Evolutionary conservation across 1,284 basidiomycete genomes (phyloP).

Genomic region (Tylopilus sp.): DNA sequence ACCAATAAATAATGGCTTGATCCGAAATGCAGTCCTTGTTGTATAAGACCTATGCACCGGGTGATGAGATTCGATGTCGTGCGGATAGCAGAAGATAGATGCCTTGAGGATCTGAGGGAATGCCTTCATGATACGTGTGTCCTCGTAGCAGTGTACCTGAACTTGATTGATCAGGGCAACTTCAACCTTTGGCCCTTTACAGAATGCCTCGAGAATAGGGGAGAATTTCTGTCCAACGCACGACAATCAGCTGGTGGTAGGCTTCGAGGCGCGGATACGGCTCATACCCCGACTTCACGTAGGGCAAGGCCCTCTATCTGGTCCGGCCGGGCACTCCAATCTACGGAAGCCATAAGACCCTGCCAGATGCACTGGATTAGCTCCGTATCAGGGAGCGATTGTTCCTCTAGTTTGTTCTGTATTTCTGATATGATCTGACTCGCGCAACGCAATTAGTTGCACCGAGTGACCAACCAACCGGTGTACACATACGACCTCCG

Average conservation of each 20-base stretch:
- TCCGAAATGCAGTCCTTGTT: constrained; percentile 93
- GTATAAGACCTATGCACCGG: constrained; percentile 68
- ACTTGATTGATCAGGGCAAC: constrained; percentile 90
- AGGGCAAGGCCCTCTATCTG: constrained; percentile 83
- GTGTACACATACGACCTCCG: constrained; percentile 51
- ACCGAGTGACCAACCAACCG: constrained; percentile 1
- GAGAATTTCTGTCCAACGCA: constrained; percentile 60
- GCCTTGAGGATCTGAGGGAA: constrained; percentile 93
- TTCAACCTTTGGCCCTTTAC: constrained; percentile 79
- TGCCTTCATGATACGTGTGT: constrained; percentile 88
- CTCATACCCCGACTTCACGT: constrained; percentile 73
- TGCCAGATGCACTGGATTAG: constrained; percentile 88
- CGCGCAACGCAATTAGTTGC: constrained; percentile 12
- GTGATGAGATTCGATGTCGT: background rate
- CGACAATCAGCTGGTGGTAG: constrained; percentile 2
- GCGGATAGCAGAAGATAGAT: constrained; percentile 14
- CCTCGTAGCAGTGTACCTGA: constrained; percentile 92
- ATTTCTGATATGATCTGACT: constrained; percentile 70
- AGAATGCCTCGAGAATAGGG: constrained; percentile 85
- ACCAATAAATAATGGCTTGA: constrained; percentile 96
- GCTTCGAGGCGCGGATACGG: background rate
- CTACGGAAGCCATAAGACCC: constrained; percentile 80
- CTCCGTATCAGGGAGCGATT: constrained; percentile 75
- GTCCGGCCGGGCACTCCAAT: constrained; percentile 84
- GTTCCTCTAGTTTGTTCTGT: constrained; percentile 62